phyloP scores from a whole-genome alignment of 345 rosid genomes.

The Populus deltoides region DNA sequence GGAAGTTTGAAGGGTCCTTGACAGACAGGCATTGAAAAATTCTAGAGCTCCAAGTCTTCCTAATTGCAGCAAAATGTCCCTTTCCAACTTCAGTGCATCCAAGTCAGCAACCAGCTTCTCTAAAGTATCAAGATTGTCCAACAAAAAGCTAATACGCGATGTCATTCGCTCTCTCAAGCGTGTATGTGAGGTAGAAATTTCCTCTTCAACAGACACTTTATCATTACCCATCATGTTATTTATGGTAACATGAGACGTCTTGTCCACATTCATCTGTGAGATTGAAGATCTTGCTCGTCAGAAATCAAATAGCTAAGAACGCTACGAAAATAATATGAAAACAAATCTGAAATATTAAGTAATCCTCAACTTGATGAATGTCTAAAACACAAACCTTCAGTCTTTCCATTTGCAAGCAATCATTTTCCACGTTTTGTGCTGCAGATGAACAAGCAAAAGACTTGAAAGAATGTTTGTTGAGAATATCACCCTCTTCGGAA shows the following conservation, averaged over 20 bases:
- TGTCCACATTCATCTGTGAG: constrained; percentile 36
- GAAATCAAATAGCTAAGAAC: background rate
- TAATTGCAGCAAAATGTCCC: constrained; percentile 58
- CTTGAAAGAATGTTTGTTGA: constrained; percentile 31
- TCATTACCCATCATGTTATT: constrained; percentile 8
- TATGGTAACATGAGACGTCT: constrained; percentile 20
- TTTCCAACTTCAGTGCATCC: constrained; percentile 48
- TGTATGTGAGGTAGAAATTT: constrained; percentile 6
- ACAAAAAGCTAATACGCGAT: constrained; percentile 46
- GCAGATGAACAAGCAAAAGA: constrained; percentile 35
- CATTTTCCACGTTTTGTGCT: constrained; percentile 35
- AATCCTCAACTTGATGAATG: background rate
- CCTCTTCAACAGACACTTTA: constrained; percentile 1
- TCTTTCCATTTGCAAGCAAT: constrained; percentile 30
- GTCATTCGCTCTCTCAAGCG: constrained; percentile 22
- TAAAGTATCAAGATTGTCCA: constrained; percentile 61
- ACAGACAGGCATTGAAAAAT: constrained; percentile 43
- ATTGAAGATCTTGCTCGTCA: constrained; percentile 1
- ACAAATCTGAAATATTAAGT: background rate
- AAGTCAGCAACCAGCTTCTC: constrained; percentile 57
- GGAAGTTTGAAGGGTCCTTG: constrained; percentile 34
- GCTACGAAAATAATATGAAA: background rate
- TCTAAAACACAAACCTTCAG: constrained; percentile 34
- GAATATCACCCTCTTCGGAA: constrained; percentile 37
- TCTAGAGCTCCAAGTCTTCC: constrained; percentile 65